Evolutionary conservation across 192 early-diverging fungal genomes (phyloP).

Genomic region (Coemansia sp.): DNA sequence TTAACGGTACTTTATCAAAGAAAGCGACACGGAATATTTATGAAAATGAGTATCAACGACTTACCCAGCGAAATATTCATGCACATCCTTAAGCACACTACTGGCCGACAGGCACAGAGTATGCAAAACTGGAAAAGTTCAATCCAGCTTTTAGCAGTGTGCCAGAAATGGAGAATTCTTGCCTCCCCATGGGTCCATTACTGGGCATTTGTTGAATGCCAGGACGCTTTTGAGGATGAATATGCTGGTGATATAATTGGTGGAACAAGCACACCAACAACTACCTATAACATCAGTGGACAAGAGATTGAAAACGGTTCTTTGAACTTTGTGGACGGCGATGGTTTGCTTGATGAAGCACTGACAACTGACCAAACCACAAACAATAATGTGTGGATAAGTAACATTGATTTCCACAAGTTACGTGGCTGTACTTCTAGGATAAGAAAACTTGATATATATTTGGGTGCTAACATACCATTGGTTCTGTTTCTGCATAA

Average conservation of each 20-base stretch:
- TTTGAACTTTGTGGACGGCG: neutral
- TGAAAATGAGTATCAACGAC: neutral
- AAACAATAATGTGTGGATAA: neutral
- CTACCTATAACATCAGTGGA: neutral
- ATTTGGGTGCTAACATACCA: neutral
- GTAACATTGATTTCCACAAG: neutral
- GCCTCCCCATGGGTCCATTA: neutral
- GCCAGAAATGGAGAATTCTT: neutral
- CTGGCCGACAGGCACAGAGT: neutral
- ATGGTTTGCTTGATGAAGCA: neutral
- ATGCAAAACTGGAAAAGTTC: slow-evolving; percentile 1
- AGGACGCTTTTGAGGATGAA: neutral
- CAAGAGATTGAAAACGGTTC: neutral
- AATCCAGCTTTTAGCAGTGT: neutral
- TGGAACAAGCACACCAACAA: neutral
- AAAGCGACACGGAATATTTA: neutral
- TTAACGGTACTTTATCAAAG: neutral
- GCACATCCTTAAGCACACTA: neutral
- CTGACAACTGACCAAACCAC: neutral
- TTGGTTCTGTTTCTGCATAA: neutral
- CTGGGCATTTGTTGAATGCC: neutral
- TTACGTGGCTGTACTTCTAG: neutral
- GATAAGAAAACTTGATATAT: neutral
- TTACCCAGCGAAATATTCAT: neutral
- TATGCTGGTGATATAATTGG: neutral